Evolutionary conservation across 2,329 filamentous ascomycete genomes (phyloP).

Genomic region (Colletotrichum shisoi): DNA sequence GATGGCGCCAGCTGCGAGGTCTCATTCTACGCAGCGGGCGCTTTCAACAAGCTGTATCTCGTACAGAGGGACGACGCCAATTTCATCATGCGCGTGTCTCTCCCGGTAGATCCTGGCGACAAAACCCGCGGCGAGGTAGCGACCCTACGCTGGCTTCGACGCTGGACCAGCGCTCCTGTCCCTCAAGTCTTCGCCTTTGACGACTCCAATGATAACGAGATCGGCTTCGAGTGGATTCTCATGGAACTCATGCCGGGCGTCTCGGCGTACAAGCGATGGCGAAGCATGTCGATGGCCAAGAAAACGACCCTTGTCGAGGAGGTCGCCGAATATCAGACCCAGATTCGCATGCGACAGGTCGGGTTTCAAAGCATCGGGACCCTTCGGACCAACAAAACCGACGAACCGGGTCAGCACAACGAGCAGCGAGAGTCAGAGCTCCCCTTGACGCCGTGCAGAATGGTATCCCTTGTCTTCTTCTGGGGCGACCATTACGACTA

Average conservation of each 20-base stretch:
- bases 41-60: slow-evolving; percentile 43
- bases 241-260: slow-evolving; percentile 47
- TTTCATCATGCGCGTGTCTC: slow-evolving; percentile 48
- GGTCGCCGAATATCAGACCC: slow-evolving; percentile 46
- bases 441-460: slow-evolving; percentile 39
- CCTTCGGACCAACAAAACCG: neutral
- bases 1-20: slow-evolving; percentile 35
- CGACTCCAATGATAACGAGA: slow-evolving; percentile 45
- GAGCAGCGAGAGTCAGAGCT: slow-evolving; percentile 22
- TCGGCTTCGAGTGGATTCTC: slow-evolving; percentile 54
- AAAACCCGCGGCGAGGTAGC: slow-evolving; percentile 53
- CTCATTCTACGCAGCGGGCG: slow-evolving; percentile 33
- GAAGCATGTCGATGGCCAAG: slow-evolving; percentile 45
- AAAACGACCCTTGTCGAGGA: slow-evolving; percentile 47
- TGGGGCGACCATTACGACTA: slow-evolving; percentile 46
- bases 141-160: slow-evolving; percentile 48
- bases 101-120: slow-evolving; percentile 48
- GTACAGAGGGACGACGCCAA: slow-evolving; percentile 23
- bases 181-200: slow-evolving; percentile 48
- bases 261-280: slow-evolving; percentile 41
- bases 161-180: slow-evolving; percentile 47
- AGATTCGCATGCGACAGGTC: slow-evolving; percentile 20
- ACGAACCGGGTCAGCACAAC: neutral
- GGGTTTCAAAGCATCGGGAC: neutral
- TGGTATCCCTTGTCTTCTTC: slow-evolving; percentile 50